A percentile compares a stretch with the other conserved stretches of the same genome.
These are phyloP conservation scores for Bifiguratus adelaidae DNA, from an alignment of 192 early-diverging fungal genomes.

Conservation along the genomic window DNA sequence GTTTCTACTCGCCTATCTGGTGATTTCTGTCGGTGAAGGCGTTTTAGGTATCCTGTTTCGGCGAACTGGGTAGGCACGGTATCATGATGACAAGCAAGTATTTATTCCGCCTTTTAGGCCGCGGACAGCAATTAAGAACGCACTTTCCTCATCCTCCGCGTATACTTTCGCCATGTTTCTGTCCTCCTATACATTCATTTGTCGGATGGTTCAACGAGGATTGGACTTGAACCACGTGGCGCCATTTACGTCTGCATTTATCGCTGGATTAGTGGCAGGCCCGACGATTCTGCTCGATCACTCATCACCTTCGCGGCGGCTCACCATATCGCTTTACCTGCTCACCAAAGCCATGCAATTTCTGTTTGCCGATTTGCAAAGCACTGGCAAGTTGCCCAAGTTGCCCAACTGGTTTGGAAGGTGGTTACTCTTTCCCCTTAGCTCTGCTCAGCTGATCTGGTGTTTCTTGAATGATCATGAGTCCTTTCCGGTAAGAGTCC, in stretches of 20 bases:
- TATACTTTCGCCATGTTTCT: background rate
- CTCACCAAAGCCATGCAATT: slow-evolving; percentile 11
- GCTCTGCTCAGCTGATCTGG: slow-evolving; percentile 4
- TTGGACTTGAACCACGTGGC: background rate
- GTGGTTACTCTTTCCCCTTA: slow-evolving; percentile 10
- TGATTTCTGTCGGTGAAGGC: slow-evolving; percentile 3
- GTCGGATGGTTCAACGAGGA: slow-evolving; percentile 2
- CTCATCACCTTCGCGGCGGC: slow-evolving; percentile 2
- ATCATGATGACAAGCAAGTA: background rate
- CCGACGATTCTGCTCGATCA: slow-evolving; percentile 6
- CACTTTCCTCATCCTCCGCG: background rate
- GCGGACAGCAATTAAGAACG: background rate
- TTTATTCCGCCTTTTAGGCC: background rate
- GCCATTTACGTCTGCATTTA: background rate
- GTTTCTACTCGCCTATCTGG: slow-evolving; percentile 4
- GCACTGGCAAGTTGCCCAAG: background rate
- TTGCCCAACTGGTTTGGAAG: slow-evolving; percentile 11
- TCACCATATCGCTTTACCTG: slow-evolving; percentile 12
- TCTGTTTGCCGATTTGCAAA: background rate
- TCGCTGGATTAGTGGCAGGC: slow-evolving; percentile 7
- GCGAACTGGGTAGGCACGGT: background rate
- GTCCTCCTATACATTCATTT: slow-evolving; percentile 5
- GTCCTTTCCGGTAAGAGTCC: slow-evolving; percentile 9
- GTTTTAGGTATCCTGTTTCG: slow-evolving; percentile 1
- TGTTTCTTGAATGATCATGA: slow-evolving; percentile 9